Base-by-base conservation (phyloP, 495 filamentous ascomycete species). In the Umbilicaria muhlenbergii region DNA sequence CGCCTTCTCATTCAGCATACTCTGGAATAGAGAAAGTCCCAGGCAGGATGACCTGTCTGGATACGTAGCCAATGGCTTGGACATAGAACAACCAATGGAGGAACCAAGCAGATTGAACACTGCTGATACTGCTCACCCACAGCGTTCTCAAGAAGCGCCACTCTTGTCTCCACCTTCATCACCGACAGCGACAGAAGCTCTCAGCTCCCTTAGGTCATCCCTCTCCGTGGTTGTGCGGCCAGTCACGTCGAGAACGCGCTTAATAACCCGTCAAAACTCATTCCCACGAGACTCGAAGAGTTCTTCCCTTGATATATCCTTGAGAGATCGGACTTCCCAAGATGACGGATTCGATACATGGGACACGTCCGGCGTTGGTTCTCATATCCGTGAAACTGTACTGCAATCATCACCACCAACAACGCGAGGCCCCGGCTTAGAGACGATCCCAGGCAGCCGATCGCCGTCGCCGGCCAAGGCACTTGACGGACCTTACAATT, bases 281-380 rank as follows among this genome's bases (percentile, higher is more conserved):
- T 71, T 28, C 28, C 46, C 38, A 17, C 49, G 43, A 14, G 45
- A 38, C 7, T 54, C 52, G 11, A 38, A 24, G 21, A 35, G 48
- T 17, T 49, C 54, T 19, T 56, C 54, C 39, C 58, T 18, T 21
- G 53, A 42, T 45, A 41, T 31, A 10, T 38, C 50, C 46, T 54
- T 43, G 46, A 54, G 32, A 44, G 49, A n/a, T 49, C 52, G 34
- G 46, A 51, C 39, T 11, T 54, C 39, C 18, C 43, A 59, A 46
- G 66, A 72, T 28, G 75, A 79, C 47, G 75, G 74, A 2, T 81
- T 83, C 47, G 78, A 83, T 45, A 71, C 70, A 5, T 83, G 76
- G 77, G 79, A 83, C 51, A 80, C 75, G 0, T 78, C 73, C 2
- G 60, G 60, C 0, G 77, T 82, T 1, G 75, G 77, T 46, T 58